A percentile compares a stretch with the other conserved stretches of the same genome.
These are phyloP conservation scores for Betula pendula DNA, from an alignment of 306 rosid species.

Conservation along the genomic window DNA sequence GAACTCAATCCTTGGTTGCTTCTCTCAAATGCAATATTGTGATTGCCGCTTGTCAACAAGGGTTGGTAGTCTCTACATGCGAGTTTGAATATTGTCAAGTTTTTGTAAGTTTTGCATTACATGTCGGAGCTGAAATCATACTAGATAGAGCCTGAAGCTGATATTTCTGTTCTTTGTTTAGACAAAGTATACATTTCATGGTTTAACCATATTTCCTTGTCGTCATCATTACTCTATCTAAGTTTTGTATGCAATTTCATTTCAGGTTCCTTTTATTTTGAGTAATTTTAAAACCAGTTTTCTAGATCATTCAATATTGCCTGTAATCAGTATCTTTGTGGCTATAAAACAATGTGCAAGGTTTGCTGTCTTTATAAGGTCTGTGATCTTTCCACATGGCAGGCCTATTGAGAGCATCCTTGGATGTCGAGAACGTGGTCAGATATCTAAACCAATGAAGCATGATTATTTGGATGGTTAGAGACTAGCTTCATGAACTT, in stretches of 20 bases:
- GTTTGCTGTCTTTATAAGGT: constrained; percentile 1
- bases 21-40: not conserved
- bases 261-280: not conserved
- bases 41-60: not conserved
- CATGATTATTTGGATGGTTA: not conserved
- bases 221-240: not conserved
- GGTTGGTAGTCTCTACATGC: not conserved
- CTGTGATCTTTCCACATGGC: constrained; percentile 4
- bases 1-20: not conserved
- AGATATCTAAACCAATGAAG: not conserved
- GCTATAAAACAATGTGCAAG: constrained; percentile 2
- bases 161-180: not conserved
- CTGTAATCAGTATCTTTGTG: constrained; percentile 1
- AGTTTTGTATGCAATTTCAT: not conserved
- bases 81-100: not conserved
- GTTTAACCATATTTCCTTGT: not conserved
- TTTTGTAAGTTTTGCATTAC: not conserved
- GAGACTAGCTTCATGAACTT: constrained; percentile 12
- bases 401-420: not conserved
- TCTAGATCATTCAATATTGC: constrained; percentile 4
- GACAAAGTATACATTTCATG: not conserved
- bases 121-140: not conserved
- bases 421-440: not conserved
- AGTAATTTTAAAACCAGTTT: not conserved
- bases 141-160: not conserved